Base-by-base conservation (phyloP, 768 basidiomycete species). In the Panus rudis region DNA sequence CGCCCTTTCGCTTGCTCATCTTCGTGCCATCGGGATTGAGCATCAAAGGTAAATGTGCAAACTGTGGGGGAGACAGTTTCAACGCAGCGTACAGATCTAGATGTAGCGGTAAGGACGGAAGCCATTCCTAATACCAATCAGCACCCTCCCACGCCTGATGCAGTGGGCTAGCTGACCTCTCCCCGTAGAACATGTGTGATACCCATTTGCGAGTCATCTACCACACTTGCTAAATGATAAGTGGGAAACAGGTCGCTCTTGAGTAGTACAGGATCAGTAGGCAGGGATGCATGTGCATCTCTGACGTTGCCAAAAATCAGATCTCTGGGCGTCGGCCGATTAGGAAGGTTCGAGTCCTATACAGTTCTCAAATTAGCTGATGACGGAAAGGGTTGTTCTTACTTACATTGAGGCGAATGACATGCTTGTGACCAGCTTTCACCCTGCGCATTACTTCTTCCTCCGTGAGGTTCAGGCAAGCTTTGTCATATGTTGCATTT, bases 171-270 rank as follows among this genome's bases (percentile, higher is more conserved):
- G 21, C 70, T 22, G 44, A 83, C 92, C 75, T 97, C 93, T 39
- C 96, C 96, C 21, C 96, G 79, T 1, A 98, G 65, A 4, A 98
- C 93, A 63, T 98, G 96, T 0, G 92, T 90, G 19, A 99, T 90
- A 1, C 82, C 83, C 96, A 99, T 99, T 53, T 83, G 79, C 53
- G 92, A 80, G 63, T 99, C 96, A 52, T 99, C 96, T 0, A 94
- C 90, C 0, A 98, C 90, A 17, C 83, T 92, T 0, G 96, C 94
- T 4, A 99, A 75, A 51, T 98, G 96, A 58, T 99, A 99, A 0
- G 94, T 98, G 4, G 96, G 96, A 59, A 86, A 94, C 1, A 78
- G 68, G 59, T 99, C 96, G 1, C 87, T 83, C 62, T 99, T 98
- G 47, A 98, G 69, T 3, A 98, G 67, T 34, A 98, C 78, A 19